Conservation (phyloP, 2,329 filamentous ascomycete genomes). For the Verticillium longisporum region DNA sequence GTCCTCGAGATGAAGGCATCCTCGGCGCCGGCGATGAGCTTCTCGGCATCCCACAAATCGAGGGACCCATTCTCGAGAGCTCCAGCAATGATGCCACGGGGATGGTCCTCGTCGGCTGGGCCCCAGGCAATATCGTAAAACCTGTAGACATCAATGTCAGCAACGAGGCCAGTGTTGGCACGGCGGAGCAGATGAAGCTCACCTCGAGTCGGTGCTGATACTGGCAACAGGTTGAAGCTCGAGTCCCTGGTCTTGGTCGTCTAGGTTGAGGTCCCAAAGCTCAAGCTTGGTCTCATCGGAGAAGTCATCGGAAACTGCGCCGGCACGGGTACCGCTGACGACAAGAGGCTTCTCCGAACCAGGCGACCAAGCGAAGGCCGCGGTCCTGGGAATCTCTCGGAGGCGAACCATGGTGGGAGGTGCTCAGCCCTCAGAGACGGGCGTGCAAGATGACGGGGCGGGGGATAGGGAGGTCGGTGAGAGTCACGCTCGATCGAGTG, state of each 20-base stretch:
- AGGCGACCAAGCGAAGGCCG: slow-evolving; percentile 94
- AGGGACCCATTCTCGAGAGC: slow-evolving; percentile 91
- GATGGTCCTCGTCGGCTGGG: slow-evolving; percentile 68
- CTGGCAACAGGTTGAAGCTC: slow-evolving; percentile 83
- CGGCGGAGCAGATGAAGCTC: slow-evolving; percentile 18
- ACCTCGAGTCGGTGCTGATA: slow-evolving; percentile 87
- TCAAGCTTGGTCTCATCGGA: slow-evolving; percentile 95
- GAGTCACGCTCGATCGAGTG: background rate
- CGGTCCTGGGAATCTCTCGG: slow-evolving; percentile 92
- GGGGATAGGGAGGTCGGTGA: background rate
- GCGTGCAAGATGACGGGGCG: background rate
- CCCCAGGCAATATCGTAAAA: slow-evolving; percentile 98
- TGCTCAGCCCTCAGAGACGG: slow-evolving; percentile 11
- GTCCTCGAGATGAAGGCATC: slow-evolving; percentile 83
- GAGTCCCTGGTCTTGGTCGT: slow-evolving; percentile 65
- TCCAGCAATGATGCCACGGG: slow-evolving; percentile 86
- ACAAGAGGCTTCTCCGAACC: slow-evolving; percentile 72
- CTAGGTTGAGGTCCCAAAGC: slow-evolving; percentile 87
- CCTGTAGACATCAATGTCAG: slow-evolving; percentile 38
- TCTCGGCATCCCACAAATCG: slow-evolving; percentile 85
- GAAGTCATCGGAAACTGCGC: slow-evolving; percentile 94
- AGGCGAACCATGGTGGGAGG: slow-evolving; percentile 75
- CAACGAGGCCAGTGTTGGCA: background rate
- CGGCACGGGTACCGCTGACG: slow-evolving; percentile 89
- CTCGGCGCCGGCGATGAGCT: slow-evolving; percentile 48